Evolutionary conservation across 2,329 filamentous ascomycete species (phyloP).

Genomic region (Raffaelea arxii): DNA sequence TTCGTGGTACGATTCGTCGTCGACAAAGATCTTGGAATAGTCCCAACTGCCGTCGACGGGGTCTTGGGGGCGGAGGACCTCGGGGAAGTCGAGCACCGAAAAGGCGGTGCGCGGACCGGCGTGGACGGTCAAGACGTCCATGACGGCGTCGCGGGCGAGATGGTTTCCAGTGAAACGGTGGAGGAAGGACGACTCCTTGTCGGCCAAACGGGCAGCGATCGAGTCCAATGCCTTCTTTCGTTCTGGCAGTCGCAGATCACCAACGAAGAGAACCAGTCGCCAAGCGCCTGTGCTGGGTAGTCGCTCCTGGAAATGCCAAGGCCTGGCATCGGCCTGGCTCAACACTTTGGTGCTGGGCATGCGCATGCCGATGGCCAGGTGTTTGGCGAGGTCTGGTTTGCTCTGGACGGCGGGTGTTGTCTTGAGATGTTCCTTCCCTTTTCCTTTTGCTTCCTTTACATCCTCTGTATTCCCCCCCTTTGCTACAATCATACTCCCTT

Average conservation of each 20-base stretch:
- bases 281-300: conserved; percentile 46
- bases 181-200: conserved; percentile 14
- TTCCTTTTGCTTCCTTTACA: neutral
- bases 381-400: conserved; percentile 32
- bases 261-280: conserved; percentile 24
- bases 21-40: conserved; percentile 43
- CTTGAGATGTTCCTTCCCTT: neutral
- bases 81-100: conserved; percentile 38
- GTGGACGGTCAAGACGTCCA: conserved; percentile 52
- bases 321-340: conserved; percentile 43
- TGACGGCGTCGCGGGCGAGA: conserved; percentile 20
- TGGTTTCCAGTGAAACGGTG: conserved; percentile 7
- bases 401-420: conserved; percentile 5
- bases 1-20: conserved; percentile 43
- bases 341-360: conserved; percentile 50
- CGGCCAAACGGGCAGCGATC: neutral
- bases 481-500: conserved; percentile 42
- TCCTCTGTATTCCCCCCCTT: conserved; percentile 25
- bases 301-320: conserved; percentile 47
- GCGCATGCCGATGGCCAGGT: conserved; percentile 43
- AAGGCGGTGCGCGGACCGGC: conserved; percentile 35
- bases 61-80: conserved; percentile 34
- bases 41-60: conserved; percentile 38
- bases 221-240: conserved; percentile 20
- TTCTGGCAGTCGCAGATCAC: neutral